phyloP scores from a whole-genome alignment of 768 basidiomycete species.

The Tylopilus subfusipes region DNA sequence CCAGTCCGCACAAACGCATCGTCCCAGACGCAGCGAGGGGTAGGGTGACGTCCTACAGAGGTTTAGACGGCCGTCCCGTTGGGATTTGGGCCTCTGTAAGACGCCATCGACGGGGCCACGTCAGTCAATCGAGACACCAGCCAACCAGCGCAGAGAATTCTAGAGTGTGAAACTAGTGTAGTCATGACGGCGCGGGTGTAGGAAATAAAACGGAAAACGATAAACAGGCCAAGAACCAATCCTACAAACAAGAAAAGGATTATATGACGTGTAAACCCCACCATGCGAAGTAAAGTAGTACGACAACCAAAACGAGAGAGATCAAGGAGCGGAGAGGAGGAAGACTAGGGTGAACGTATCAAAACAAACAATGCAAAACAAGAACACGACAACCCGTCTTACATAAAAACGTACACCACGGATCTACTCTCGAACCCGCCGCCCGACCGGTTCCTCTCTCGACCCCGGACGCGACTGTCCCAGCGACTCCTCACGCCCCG shows the following conservation, averaged over 20 bases:
- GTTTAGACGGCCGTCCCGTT: not conserved
- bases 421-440: constrained; percentile 14
- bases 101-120: constrained; percentile 3
- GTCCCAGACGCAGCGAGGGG: constrained; percentile 13
- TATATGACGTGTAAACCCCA: constrained; percentile 10
- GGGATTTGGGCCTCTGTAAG: constrained; percentile 7
- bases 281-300: not conserved
- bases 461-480: constrained; percentile 27
- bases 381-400: not conserved
- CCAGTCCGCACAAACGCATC: constrained; percentile 16
- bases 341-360: not conserved
- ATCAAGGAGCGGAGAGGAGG: not conserved
- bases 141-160: not conserved
- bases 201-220: not conserved
- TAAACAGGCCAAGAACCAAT: not conserved
- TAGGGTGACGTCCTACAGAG: constrained; percentile 8
- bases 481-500: constrained; percentile 20
- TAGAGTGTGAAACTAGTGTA: not conserved
- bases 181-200: not conserved
- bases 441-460: constrained; percentile 23
- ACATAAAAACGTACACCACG: constrained; percentile 6
- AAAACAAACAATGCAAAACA: constrained; percentile 2
- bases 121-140: not conserved
- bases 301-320: not conserved
- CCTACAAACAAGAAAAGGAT: constrained; percentile 5